phyloP scores from a whole-genome alignment of 163 green algal genomes.

The Volvox carteri region DNA sequence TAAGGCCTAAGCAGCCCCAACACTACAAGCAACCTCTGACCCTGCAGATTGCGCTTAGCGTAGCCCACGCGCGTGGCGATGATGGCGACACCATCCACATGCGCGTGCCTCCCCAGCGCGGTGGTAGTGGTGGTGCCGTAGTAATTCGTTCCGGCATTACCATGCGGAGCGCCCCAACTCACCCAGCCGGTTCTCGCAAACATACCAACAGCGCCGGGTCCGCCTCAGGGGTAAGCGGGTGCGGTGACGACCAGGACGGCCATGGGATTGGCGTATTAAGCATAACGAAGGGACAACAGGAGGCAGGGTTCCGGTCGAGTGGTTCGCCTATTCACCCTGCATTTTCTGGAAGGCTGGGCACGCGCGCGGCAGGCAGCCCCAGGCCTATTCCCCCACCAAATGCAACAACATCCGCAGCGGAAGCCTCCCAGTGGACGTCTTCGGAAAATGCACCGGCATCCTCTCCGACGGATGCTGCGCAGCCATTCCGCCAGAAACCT shows the following conservation, averaged over 20 bases:
- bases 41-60: neutral
- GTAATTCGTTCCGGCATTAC: neutral
- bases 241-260: neutral
- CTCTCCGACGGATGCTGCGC: neutral
- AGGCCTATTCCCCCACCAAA: neutral
- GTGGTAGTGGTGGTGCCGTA: neutral
- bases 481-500: neutral
- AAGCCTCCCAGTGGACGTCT: neutral
- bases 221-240: no score
- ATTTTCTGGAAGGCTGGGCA: neutral
- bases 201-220: no score
- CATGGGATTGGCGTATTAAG: neutral
- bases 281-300: slow-evolving; percentile 2
- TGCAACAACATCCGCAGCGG: neutral
- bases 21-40: no score
- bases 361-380: neutral
- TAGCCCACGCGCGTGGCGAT: neutral
- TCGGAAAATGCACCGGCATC: neutral
- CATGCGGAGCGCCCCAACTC: neutral
- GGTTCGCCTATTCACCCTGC: slow-evolving; percentile 28
- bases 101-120: neutral
- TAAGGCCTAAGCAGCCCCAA: no score
- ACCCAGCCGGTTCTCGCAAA: neutral
- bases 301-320: neutral
- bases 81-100: neutral